Base-by-base conservation (phyloP, 768 basidiomycete genomes). In the Agrocybe pediades region DNA sequence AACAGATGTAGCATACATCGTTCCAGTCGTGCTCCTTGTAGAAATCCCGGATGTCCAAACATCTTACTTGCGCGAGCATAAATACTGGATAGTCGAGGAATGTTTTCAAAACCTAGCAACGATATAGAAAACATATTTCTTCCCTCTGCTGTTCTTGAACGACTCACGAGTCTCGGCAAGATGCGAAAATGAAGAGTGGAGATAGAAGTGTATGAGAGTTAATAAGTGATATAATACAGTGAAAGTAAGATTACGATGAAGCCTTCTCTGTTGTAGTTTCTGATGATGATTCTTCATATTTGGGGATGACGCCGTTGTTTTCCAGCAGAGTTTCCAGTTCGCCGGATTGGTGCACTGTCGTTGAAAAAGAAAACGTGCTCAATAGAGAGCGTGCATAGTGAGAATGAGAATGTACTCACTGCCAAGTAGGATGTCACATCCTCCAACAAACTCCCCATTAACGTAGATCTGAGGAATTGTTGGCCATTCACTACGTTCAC, bases 391-490 rank as follows among this genome's bases (percentile, higher is more conserved):
- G n/a, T 16, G 11, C 5, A 3, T 36, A 15, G 11, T n/a, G 29
- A 41, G 24, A 15, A 27, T 26, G 2, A 25, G 16, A 5, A 19
- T 44, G 54, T 16, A 85, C 93, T 74, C 64, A 95, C 93, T 97
- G 59, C 85, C 82, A 23, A 98, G 70, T 19, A 98, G 73, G 61
- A 99, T 98, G 73, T 99, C 96, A 69, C 95, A 97, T 49, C 96
- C 97, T 26, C 96, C 96, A 39, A 99, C 79, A 64, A 99, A 99
- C 68, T 97, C 95, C 4, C 95, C 96, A 49, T 91, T 86, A 29
- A 98, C 80, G 65, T 96, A 99, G 11, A 99, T 69, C 68, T 99
- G 96, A 9, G 96, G 96, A 59, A 99, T 87, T 17, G 96, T 99
- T 13, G 96, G 96, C 96, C 96, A 99, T 58, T 97, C 92, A 20